Conservation (phyloP, 2,329 filamentous ascomycete genomes). For the Pseudogymnoascus pannorum region DNA sequence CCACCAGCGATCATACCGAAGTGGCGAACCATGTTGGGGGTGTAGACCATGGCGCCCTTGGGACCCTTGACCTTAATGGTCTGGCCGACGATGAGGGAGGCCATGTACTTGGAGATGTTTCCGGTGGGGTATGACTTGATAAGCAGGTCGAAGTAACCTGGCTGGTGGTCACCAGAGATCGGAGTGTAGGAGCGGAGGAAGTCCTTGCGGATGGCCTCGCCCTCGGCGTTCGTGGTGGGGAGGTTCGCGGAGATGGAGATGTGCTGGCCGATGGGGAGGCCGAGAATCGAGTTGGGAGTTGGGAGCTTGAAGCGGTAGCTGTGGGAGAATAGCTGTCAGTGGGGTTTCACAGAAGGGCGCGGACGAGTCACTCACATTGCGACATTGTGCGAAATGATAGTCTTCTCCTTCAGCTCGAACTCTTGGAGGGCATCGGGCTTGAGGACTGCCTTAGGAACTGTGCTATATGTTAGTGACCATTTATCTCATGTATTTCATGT, state of each 20-base stretch:
- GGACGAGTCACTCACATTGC: constrained; percentile 61
- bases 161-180: constrained; percentile 80
- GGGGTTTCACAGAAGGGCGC: constrained; percentile 11
- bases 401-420: constrained; percentile 92
- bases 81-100: constrained; percentile 73
- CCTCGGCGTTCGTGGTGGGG: constrained; percentile 48
- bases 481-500: background rate
- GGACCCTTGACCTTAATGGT: constrained; percentile 86
- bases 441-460: constrained; percentile 63
- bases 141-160: constrained; percentile 89
- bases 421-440: constrained; percentile 85
- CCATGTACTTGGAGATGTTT: constrained; percentile 94
- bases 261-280: constrained; percentile 96
- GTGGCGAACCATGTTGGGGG: constrained; percentile 89
- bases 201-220: constrained; percentile 58
- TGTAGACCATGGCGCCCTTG: constrained; percentile 97
- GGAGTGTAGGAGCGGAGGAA: constrained; percentile 89
- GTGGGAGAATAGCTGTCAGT: constrained; percentile 11
- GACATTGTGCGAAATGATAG: constrained; percentile 92
- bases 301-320: constrained; percentile 92
- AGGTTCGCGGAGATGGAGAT: constrained; percentile 87
- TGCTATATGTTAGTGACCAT: background rate
- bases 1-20: constrained; percentile 98
- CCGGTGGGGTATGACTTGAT: constrained; percentile 97
- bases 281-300: constrained; percentile 69